These are phyloP conservation scores for Thelonectria rubi DNA, from an alignment of 2,329 filamentous ascomycete species.

Conservation along the genomic window DNA sequence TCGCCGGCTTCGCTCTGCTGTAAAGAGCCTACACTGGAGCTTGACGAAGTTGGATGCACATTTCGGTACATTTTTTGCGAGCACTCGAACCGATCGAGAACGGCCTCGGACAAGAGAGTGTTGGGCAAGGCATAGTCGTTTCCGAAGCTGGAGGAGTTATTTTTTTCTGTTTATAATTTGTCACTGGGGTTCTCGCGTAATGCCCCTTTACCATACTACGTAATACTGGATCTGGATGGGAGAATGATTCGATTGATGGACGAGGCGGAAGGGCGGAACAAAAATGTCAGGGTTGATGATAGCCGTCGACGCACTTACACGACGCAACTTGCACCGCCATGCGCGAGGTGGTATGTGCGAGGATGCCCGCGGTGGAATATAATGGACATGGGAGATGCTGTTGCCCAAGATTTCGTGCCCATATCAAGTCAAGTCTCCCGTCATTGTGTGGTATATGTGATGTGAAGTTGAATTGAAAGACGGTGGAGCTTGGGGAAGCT, in stretches of 20 bases:
- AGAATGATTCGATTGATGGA: conserved; percentile 7
- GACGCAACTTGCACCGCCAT: background rate
- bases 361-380: background rate
- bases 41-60: conserved; percentile 26
- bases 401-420: background rate
- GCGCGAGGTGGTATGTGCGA: background rate
- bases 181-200: conserved; percentile 9
- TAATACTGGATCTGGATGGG: conserved; percentile 29
- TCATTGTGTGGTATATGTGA: background rate
- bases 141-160: conserved; percentile 27
- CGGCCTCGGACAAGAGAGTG: conserved; percentile 42
- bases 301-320: background rate
- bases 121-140: conserved; percentile 34
- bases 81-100: conserved; percentile 34
- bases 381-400: background rate
- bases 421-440: background rate
- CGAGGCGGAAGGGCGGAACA: background rate
- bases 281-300: background rate
- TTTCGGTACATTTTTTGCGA: conserved; percentile 28
- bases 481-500: background rate
- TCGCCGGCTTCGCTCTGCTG: conserved; percentile 53
- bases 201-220: conserved; percentile 34
- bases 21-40: conserved; percentile 29
- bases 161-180: conserved; percentile 12
- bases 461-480: background rate